phyloP scores from a whole-genome alignment of 768 basidiomycete genomes.

The Suillus occidentalis region DNA sequence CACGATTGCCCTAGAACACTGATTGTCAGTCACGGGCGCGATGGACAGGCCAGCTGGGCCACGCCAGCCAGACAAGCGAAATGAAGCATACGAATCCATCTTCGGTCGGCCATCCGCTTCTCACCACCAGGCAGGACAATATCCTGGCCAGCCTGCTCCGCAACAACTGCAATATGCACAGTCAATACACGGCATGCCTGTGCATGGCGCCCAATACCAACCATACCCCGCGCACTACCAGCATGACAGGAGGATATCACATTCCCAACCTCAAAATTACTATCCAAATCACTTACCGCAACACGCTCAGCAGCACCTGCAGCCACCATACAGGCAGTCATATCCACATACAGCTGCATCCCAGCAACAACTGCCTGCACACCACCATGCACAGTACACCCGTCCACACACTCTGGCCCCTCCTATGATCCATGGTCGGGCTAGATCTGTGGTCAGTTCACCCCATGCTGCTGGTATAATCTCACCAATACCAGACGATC shows the following conservation, averaged over 20 bases:
- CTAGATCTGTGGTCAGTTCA: conserved; percentile 51
- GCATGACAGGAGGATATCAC: conserved; percentile 50
- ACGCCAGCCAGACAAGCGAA: conserved; percentile 65
- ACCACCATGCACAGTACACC: conserved; percentile 21
- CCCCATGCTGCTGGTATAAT: conserved; percentile 44
- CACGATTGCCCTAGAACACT: background rate
- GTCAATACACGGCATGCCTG: conserved; percentile 15
- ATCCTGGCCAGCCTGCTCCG: conserved; percentile 13
- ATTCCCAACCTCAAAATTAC: conserved; percentile 33
- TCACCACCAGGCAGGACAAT: conserved; percentile 42
- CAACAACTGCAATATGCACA: conserved; percentile 18
- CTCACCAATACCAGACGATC: conserved; percentile 48
- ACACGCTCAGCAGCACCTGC: conserved; percentile 19
- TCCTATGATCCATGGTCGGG: conserved; percentile 42
- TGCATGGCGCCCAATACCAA: conserved; percentile 29
- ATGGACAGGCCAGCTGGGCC: conserved; percentile 64
- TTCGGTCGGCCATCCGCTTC: conserved; percentile 72
- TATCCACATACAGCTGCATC: conserved; percentile 35
- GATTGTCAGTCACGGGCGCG: background rate
- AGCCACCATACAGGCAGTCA: conserved; percentile 37
- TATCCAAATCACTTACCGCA: conserved; percentile 14
- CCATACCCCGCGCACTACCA: conserved; percentile 39
- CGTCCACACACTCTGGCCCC: conserved; percentile 36
- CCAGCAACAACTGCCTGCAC: conserved; percentile 19
- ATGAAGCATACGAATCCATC: conserved; percentile 83